phyloP scores from a whole-genome alignment of 176 grass and related monocot species.

The Phoenix dactylifera region DNA sequence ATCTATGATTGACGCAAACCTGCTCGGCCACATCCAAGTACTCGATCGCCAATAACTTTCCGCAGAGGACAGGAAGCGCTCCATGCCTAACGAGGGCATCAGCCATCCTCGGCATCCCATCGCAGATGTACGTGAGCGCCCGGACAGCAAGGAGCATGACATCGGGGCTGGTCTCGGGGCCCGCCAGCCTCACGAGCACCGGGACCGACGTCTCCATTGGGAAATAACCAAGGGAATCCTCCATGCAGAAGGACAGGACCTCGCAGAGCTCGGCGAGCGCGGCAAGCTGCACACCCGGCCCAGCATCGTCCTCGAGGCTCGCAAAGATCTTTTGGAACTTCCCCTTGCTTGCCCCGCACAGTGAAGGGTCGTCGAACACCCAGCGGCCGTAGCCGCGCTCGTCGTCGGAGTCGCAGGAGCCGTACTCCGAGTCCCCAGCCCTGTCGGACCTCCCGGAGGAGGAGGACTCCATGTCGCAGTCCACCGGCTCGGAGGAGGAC shows the following conservation, averaged over 20 bases:
- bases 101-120: constrained; percentile 63
- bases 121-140: constrained; percentile 86
- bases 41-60: constrained; percentile 53
- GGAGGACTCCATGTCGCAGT: constrained; percentile 53
- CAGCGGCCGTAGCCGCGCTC: neutral
- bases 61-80: constrained; percentile 66
- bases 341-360: constrained; percentile 7
- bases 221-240: constrained; percentile 49
- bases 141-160: constrained; percentile 71
- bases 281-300: constrained; percentile 21
- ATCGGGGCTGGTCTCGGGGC: constrained; percentile 31
- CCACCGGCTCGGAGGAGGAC: constrained; percentile 7
- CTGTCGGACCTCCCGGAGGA: constrained; percentile 22
- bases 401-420: constrained; percentile 39
- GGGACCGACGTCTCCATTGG: constrained; percentile 49
- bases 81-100: constrained; percentile 69
- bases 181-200: constrained; percentile 48
- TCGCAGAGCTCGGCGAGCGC: constrained; percentile 82
- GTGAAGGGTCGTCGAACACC: constrained; percentile 17
- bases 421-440: constrained; percentile 39
- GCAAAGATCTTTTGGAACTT: constrained; percentile 50
- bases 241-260: constrained; percentile 79
- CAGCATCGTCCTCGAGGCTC: constrained; percentile 40
- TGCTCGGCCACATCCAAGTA: constrained; percentile 93
- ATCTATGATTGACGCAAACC: constrained; percentile 24